Base-by-base conservation (phyloP, 306 rosid genomes). In the Abrus pulchellus region DNA sequence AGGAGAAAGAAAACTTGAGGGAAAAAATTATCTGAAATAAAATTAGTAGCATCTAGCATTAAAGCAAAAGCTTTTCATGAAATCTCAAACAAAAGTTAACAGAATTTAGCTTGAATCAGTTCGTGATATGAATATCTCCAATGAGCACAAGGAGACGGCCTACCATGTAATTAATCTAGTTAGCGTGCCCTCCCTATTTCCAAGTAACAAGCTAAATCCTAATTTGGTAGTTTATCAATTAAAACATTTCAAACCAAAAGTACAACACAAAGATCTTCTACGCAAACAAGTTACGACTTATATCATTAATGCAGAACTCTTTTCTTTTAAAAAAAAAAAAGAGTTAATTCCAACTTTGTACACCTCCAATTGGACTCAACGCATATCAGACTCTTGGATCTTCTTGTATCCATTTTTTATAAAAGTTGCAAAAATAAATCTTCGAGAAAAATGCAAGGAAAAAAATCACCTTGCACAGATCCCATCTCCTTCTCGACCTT, bases 401-500 rank as follows among this genome's bases (percentile, higher is more conserved):
- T 73, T 27, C 8, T 40, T 10, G 28, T 36, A 33, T 40, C 2
- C 12, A 53, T n/a, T 36, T 1, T 30, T 6, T 27, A 7, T 3
- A 68, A 52, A 14, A 5, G 7, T 7, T 11, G 5, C 9, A 50
- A 64, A 6, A 4, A 13, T 38, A 8, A 11, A 8, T 9, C 0
- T 41, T 38, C 4, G 12, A 4, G 7, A 5, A 3, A 12, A 14
- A 10, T 8, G 13, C 1, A 41, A 54, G 34, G 48, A 72, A 44
- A 59, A 2, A 1, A 65, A 30, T 1, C 27, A 88, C 94, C 92
- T 83, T 88, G 92, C 11, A 64, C 83, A 28, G 92, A 80, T 75
- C 88, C 87, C 92, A 88, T 86, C 47, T 90, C 90, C 83, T 85
- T 83, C 83, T 86, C 89, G 82, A 90, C 92, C 86, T 88, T 90